These are phyloP conservation scores for Telopea speciosissima DNA, from an alignment of 177 flowering plant genomes.

Conservation along the genomic window DNA sequence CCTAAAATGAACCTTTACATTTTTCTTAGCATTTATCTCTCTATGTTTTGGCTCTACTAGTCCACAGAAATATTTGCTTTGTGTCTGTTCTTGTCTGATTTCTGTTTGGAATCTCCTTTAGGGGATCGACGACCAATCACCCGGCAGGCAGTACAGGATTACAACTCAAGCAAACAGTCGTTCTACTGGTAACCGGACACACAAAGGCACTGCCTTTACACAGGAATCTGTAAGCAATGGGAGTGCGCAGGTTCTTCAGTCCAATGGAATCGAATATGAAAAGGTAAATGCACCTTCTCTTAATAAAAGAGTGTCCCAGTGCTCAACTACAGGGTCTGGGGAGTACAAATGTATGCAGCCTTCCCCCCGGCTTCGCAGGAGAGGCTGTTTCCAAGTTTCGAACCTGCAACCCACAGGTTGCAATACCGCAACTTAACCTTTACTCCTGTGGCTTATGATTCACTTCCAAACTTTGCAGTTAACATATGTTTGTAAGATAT, in stretches of 20 bases:
- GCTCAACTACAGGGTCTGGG: no score
- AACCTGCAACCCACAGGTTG: no score
- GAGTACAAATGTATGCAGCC: no score
- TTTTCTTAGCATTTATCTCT: neutral
- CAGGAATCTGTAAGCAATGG: slow-evolving; percentile 58
- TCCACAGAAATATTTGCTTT: neutral
- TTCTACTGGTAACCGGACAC: slow-evolving; percentile 36
- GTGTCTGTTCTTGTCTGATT: slow-evolving; percentile 10
- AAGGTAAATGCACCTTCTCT: slow-evolving; percentile 38
- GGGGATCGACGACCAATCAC: slow-evolving; percentile 55
- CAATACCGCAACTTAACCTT: no score
- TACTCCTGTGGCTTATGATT: neutral
- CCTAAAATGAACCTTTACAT: no score
- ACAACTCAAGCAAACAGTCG: slow-evolving; percentile 33
- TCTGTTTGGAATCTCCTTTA: slow-evolving; percentile 19
- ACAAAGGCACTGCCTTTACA: slow-evolving; percentile 32
- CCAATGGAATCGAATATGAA: slow-evolving; percentile 18
- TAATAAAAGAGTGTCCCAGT: no score
- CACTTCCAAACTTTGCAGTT: neutral
- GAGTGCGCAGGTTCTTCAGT: slow-evolving; percentile 16
- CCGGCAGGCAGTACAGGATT: slow-evolving; percentile 38
- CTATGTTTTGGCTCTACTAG: neutral
- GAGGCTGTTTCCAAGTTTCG: no score
- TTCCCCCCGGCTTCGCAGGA: no score
- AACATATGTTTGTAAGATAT: neutral